Conservation (phyloP, 2,329 filamentous ascomycete genomes). For the Fusarium musae region DNA sequence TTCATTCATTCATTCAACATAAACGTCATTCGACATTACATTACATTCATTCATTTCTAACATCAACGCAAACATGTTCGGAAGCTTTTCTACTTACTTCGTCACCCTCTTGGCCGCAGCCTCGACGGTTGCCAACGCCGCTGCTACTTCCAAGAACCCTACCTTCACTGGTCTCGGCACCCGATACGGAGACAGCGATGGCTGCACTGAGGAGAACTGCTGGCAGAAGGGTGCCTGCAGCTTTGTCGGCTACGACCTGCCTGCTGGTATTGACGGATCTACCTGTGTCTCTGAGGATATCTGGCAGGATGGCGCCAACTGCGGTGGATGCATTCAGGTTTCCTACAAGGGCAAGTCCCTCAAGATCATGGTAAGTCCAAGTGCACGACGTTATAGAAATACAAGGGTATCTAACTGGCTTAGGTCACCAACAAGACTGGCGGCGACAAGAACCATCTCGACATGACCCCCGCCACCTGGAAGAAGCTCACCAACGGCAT, state of each 20-base stretch:
- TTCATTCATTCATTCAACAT: neutral
- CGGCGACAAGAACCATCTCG: constrained; percentile 20
- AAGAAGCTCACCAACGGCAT: constrained; percentile 16
- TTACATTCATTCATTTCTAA: neutral
- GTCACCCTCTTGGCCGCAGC: constrained; percentile 9
- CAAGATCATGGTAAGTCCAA: constrained; percentile 6
- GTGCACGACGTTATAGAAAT: accelerated
- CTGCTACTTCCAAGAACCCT: neutral
- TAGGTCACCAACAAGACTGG: constrained; percentile 19
- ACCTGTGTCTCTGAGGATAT: constrained; percentile 20
- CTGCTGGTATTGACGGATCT: constrained; percentile 6
- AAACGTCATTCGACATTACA: too few relatives aligned
- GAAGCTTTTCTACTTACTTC: constrained; percentile 1
- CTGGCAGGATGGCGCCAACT: constrained; percentile 17
- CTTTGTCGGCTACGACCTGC: constrained; percentile 14
- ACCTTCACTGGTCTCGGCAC: constrained; percentile 6
- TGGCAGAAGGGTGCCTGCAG: constrained; percentile 21
- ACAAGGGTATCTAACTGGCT: neutral
- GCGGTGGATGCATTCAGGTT: constrained; percentile 9
- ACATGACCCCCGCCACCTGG: constrained; percentile 21
- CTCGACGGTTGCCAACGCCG: constrained; percentile 11
- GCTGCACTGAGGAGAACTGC: constrained; percentile 12
- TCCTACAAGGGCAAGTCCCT: constrained; percentile 5
- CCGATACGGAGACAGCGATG: constrained; percentile 6
- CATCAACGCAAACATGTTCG: neutral